Conservation (phyloP, 164 flowering plant genomes). For the Tinospora cordifolia region DNA sequence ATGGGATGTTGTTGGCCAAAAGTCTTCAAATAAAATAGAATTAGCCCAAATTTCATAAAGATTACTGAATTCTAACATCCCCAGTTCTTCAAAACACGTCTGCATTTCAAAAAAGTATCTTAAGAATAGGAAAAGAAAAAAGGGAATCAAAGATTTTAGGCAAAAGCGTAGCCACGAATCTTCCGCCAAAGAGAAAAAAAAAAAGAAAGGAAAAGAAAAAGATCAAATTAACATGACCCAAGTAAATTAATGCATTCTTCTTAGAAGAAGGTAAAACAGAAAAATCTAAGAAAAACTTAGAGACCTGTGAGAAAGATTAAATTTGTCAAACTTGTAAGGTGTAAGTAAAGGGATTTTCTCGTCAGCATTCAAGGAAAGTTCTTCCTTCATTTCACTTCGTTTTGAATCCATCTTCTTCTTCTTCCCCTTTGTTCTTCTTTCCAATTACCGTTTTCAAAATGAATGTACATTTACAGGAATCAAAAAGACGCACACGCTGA, state of each 20-base stretch:
- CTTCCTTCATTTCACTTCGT: background rate
- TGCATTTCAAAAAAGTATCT: background rate
- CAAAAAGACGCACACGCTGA: background rate
- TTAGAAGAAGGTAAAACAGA: background rate
- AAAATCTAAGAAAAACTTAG: background rate
- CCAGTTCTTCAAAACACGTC: background rate
- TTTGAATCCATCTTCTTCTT: no score
- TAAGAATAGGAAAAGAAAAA: background rate
- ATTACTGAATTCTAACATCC: background rate
- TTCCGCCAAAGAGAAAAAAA: no score
- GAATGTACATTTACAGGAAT: background rate
- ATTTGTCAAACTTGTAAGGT: constrained; percentile 15
- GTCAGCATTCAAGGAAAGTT: background rate
- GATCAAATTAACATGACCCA: no score
- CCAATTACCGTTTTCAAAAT: background rate
- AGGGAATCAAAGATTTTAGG: background rate
- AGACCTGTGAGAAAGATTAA: constrained; percentile 40
- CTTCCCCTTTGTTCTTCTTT: background rate
- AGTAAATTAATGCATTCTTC: background rate
- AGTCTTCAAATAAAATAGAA: no score
- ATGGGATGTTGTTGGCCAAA: no score
- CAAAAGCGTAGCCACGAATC: no score
- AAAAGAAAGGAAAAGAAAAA: background rate
- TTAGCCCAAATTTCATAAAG: no score
- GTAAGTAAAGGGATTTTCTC: constrained; percentile 6